Evolutionary conservation across 2,329 filamentous ascomycete genomes (phyloP).

Genomic region (Monosporascus sp.): DNA sequence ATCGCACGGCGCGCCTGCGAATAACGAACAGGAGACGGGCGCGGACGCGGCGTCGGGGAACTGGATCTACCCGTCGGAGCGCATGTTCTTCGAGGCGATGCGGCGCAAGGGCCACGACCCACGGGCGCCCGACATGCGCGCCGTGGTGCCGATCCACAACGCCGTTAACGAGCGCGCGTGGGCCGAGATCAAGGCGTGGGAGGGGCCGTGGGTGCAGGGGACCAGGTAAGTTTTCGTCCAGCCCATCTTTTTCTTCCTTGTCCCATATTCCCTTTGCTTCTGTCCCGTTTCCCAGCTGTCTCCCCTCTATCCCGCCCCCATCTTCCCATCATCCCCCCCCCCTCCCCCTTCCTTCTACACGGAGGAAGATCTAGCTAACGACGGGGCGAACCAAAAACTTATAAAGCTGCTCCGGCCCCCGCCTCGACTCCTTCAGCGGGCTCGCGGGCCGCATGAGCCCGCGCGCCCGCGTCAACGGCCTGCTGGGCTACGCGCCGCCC

Average conservation of each 20-base stretch:
- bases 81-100: slow-evolving; percentile 98
- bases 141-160: slow-evolving; percentile 95
- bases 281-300: not conserved
- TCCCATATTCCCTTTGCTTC: not conserved
- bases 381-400: slow-evolving; percentile 6
- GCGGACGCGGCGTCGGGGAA: slow-evolving; percentile 67
- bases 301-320: too few relatives aligned
- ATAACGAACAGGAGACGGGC: slow-evolving; percentile 73
- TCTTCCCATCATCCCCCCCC: too few relatives aligned
- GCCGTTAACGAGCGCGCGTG: slow-evolving; percentile 97
- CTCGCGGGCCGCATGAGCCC: slow-evolving; percentile 67
- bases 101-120: slow-evolving; percentile 79
- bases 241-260: not conserved
- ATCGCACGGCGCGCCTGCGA: slow-evolving; percentile 36
- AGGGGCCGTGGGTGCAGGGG: slow-evolving; percentile 52
- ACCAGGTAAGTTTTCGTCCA: not conserved
- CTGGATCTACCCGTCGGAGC: slow-evolving; percentile 95
- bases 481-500: slow-evolving; percentile 82
- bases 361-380: too few relatives aligned
- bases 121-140: slow-evolving; percentile 71
- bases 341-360: too few relatives aligned
- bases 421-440: slow-evolving; percentile 78
- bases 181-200: slow-evolving; percentile 88
- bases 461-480: slow-evolving; percentile 72
- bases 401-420: slow-evolving; percentile 67